Percentiles rank a stretch among this genome's conserved stretches.
Evolutionary conservation across 2,329 filamentous ascomycete genomes (phyloP).

Genomic region (Bipolaris zeicola): DNA sequence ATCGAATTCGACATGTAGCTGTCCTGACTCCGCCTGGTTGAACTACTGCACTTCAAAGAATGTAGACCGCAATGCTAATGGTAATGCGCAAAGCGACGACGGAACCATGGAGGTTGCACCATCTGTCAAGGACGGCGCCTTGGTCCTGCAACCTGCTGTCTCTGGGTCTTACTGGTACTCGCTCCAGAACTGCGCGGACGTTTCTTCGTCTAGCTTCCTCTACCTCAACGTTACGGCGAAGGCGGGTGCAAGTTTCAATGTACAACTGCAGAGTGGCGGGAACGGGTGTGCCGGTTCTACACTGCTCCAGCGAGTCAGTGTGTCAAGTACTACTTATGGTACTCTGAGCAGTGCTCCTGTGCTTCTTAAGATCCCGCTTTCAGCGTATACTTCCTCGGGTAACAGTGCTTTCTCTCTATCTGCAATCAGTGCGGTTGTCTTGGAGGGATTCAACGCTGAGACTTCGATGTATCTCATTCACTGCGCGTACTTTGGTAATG

Average conservation of each 20-base stretch:
- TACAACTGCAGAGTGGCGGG: conserved; percentile 11
- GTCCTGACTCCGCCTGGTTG: conserved; percentile 7
- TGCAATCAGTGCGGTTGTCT: conserved; percentile 8
- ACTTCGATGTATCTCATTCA: conserved; percentile 8
- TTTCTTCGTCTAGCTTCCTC: not conserved
- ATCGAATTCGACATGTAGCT: not conserved
- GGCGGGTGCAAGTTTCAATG: conserved; percentile 8
- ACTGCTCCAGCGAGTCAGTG: conserved; percentile 7
- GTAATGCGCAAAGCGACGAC: conserved; percentile 11
- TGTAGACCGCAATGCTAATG: conserved; percentile 3
- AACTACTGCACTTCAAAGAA: conserved; percentile 11
- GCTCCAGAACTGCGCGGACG: conserved; percentile 9
- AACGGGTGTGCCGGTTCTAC: conserved; percentile 2
- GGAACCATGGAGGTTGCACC: conserved; percentile 11
- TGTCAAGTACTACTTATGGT: conserved; percentile 4
- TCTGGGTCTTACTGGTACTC: conserved; percentile 16
- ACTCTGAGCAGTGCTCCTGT: conserved; percentile 8
- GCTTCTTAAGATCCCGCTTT: conserved; percentile 6
- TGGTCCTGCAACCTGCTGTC: conserved; percentile 7
- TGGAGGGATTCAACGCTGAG: conserved; percentile 7
- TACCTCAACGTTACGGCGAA: conserved; percentile 11
- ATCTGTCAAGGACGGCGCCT: not conserved
- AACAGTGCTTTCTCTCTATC: conserved; percentile 7
- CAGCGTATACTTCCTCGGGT: not conserved
- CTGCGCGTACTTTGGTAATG: conserved; percentile 12